Evolutionary conservation across 106 monocot species (phyloP).

Genomic region (Dioscorea dumetorum): DNA sequence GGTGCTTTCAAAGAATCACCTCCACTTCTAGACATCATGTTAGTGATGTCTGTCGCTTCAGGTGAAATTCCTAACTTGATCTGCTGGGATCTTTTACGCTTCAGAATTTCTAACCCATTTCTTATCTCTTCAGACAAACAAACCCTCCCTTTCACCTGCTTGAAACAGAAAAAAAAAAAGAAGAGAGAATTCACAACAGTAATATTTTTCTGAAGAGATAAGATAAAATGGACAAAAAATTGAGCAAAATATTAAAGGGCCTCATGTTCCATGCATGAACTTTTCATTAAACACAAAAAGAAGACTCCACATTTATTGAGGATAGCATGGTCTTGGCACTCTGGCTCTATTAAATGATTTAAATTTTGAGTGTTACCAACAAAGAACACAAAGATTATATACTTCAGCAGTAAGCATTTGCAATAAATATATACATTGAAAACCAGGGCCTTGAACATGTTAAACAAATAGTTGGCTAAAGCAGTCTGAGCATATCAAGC

Average conservation of each 20-base stretch:
- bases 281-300: too few relatives aligned
- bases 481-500: too few relatives aligned
- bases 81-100: slow-evolving; percentile 37
- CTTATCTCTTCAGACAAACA: slow-evolving; percentile 46
- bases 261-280: not conserved
- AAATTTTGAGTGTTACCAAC: too few relatives aligned
- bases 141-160: slow-evolving; percentile 61
- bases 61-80: slow-evolving; percentile 18
- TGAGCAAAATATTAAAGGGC: not conserved
- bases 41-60: slow-evolving; percentile 22
- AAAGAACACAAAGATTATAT: too few relatives aligned
- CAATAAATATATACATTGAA: too few relatives aligned
- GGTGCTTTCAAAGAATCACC: slow-evolving; percentile 52
- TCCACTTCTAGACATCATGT: slow-evolving; percentile 47
- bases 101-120: slow-evolving; percentile 60
- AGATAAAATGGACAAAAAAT: not conserved
- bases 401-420: too few relatives aligned
- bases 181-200: too few relatives aligned
- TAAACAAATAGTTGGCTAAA: too few relatives aligned
- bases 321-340: not conserved
- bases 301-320: not conserved
- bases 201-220: not conserved
- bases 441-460: too few relatives aligned
- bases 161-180: not conserved
- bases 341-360: too few relatives aligned